Percentiles rank a stretch among this genome's conserved stretches.
Evolutionary conservation across 805 yeast genomes (phyloP).

Genomic region (Zygosaccharomyces gambellarensis): DNA sequence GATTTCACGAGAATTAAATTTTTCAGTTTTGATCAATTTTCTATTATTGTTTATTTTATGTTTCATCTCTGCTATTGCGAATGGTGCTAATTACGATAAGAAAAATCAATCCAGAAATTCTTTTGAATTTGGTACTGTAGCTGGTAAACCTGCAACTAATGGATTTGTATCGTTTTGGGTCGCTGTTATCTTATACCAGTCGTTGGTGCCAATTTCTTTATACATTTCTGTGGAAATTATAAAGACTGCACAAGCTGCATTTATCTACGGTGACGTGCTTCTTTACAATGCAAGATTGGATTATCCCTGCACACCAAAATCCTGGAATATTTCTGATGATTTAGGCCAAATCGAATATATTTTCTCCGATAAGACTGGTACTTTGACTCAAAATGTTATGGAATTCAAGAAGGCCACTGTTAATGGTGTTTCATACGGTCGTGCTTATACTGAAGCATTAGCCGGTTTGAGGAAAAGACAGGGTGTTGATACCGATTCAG

Average conservation of each 20-base stretch:
- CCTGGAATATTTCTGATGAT: constrained; percentile 84
- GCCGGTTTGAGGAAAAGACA: constrained; percentile 74
- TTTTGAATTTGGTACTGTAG: constrained; percentile 68
- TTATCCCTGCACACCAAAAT: constrained; percentile 77
- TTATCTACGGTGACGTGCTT: constrained; percentile 68
- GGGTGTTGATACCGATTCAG: constrained; percentile 69
- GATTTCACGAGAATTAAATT: constrained; percentile 67
- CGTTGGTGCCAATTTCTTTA: constrained; percentile 77
- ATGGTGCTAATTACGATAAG: constrained; percentile 58
- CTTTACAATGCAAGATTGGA: constrained; percentile 67
- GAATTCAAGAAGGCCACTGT: constrained; percentile 79
- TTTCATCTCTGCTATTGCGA: constrained; percentile 63
- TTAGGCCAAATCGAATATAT: constrained; percentile 81
- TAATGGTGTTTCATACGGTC: constrained; percentile 66
- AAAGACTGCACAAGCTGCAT: constrained; percentile 75
- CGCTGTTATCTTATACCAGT: constrained; percentile 68
- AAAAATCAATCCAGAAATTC: constrained; percentile 49
- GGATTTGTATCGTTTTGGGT: constrained; percentile 73
- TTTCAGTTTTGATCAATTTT: constrained; percentile 65
- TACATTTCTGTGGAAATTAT: constrained; percentile 79
- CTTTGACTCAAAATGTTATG: constrained; percentile 80
- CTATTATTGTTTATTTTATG: constrained; percentile 59
- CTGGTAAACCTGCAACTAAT: constrained; percentile 57
- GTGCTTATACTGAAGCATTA: constrained; percentile 78
- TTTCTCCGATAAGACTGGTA: constrained; percentile 82